Percentiles rank a stretch among this genome's conserved stretches.
These are phyloP conservation scores for Termitomyces titanicus DNA, from an alignment of 768 basidiomycete genomes.

Conservation along the genomic window DNA sequence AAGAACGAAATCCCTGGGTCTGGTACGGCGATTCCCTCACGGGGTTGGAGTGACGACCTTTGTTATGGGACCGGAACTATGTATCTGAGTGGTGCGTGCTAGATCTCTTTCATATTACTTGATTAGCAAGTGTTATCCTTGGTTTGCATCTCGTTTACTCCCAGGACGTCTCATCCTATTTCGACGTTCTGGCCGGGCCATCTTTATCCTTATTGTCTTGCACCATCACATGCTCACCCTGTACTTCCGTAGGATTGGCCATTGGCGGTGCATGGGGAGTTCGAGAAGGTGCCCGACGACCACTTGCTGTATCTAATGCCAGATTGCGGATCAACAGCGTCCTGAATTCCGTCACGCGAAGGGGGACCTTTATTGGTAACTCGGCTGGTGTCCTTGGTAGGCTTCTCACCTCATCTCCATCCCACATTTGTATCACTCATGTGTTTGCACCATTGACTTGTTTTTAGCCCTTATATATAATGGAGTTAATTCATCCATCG, in stretches of 20 bases:
- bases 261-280: constrained; percentile 95
- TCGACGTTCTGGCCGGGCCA: constrained; percentile 48
- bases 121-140: constrained; percentile 43
- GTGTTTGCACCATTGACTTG: constrained; percentile 28
- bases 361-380: constrained; percentile 98
- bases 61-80: constrained; percentile 99
- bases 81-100: constrained; percentile 89
- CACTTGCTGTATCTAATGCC: constrained; percentile 79
- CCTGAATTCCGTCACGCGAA: constrained; percentile 92
- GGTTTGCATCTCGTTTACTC: constrained; percentile 47
- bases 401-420: constrained; percentile 36
- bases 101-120: constrained; percentile 61
- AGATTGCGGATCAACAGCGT: constrained; percentile 95
- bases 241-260: constrained; percentile 75
- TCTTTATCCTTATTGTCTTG: constrained; percentile 76
- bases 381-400: constrained; percentile 95
- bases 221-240: constrained; percentile 73
- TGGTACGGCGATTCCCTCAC: constrained; percentile 85
- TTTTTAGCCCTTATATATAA: constrained; percentile 91
- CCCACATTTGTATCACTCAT: constrained; percentile 22
- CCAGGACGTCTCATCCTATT: constrained; percentile 65
- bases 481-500: constrained; percentile 91
- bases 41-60: constrained; percentile 99
- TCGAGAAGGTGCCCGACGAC: constrained; percentile 88
- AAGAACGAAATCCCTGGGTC: constrained; percentile 86